These are phyloP conservation scores for Russula abietina DNA, from an alignment of 768 basidiomycete genomes.

Conservation along the genomic window DNA sequence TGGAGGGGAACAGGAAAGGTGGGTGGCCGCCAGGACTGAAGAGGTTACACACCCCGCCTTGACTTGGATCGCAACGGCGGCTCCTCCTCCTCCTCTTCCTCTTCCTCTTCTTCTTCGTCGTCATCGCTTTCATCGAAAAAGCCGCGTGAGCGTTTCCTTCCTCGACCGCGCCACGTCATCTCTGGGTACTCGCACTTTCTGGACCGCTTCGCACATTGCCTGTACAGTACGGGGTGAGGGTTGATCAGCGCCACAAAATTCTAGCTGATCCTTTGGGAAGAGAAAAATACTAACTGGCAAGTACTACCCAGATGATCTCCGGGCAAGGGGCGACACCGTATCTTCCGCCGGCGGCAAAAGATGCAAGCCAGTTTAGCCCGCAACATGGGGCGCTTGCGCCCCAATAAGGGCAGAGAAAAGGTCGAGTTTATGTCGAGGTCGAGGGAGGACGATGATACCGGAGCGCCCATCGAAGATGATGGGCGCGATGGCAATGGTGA, in stretches of 20 bases:
- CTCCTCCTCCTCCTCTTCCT: conserved; percentile 6
- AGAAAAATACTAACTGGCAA: conserved; percentile 17
- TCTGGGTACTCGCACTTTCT: conserved; percentile 19
- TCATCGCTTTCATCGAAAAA: conserved; percentile 11
- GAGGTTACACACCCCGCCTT: not conserved
- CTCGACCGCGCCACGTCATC: conserved; percentile 21
- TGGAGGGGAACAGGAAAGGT: too few relatives aligned
- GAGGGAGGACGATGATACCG: not conserved
- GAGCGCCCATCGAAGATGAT: conserved; percentile 18
- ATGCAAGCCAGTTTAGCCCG: conserved; percentile 19
- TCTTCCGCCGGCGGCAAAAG: conserved; percentile 24
- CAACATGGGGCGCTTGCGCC: conserved; percentile 22
- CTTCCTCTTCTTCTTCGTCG: conserved; percentile 6
- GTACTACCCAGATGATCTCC: conserved; percentile 5
- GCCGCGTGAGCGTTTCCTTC: conserved; percentile 1
- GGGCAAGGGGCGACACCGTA: conserved; percentile 16
- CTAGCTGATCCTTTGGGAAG: not conserved
- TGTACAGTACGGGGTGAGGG: not conserved
- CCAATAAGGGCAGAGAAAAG: conserved; percentile 14
- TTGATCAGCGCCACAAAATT: not conserved
- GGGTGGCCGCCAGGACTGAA: not conserved
- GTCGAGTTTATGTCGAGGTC: conserved; percentile 11
- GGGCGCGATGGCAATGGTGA: conserved; percentile 18
- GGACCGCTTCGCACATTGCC: conserved; percentile 19
- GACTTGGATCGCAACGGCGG: not conserved